Base-by-base conservation (phyloP, 805 yeast genomes). In the Maudiozyma pseudohumilis region DNA sequence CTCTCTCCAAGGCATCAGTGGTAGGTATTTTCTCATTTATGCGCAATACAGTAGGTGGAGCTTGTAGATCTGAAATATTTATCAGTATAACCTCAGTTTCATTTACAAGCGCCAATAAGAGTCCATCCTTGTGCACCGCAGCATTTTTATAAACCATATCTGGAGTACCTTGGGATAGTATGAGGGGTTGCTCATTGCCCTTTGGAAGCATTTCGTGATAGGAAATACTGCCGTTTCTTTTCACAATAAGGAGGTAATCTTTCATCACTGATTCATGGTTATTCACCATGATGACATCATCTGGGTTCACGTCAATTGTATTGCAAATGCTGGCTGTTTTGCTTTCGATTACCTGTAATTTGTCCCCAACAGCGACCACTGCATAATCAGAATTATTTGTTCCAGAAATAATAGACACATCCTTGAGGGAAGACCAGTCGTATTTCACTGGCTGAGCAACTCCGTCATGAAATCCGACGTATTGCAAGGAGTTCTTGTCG, bases 121-220 rank as follows among this genome's bases (percentile, higher is more conserved):
- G 34, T 5, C 70, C 69, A 45, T 66, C 70, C 28, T 56, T 60
- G 41, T 66, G 70, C 13, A 61, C 29, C 3, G 40, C 36, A 10
- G 40, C 44, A 3, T 25, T 11, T 15, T 23, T 8, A 32, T 35
- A 32, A 6, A 12, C 15, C 3, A 15, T 5, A 3, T 5, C 3
- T 22, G 30, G 18, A 7, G 27, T 16, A 4, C 15, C 11, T 19
- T 29, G n/a, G n/a, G 24, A 3, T 15, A 34, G 19, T 20, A 25
- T 23, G 12, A n/a, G 16, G 6, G 11, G 10, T n/a, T 17, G 22
- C n/a, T 17, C 22, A 3, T n/a, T 12, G 18, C 13, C 29, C 13
- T 27, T 8, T 8, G 9, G 7, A 8, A 6, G 9, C 6, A 29
- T n/a, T 15, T 19, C 12, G 7, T 6, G 15, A 15, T 29, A 29